These are phyloP conservation scores for Saccharum hybrid DNA, from an alignment of 202 grass and related monocot species.

Conservation along the genomic window DNA sequence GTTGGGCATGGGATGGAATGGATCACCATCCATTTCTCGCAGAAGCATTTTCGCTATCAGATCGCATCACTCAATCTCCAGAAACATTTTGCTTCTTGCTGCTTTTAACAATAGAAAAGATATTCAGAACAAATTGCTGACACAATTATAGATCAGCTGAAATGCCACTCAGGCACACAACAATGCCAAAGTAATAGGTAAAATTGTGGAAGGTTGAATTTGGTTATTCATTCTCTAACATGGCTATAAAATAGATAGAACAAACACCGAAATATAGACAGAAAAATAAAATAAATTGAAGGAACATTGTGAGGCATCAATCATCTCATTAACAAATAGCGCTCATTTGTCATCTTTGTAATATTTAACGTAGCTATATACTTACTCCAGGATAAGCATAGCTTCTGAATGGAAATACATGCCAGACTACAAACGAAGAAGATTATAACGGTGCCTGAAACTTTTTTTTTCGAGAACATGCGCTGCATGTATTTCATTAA, in stretches of 20 bases:
- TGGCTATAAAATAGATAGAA: neutral
- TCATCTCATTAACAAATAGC: neutral
- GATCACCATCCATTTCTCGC: constrained; percentile 51
- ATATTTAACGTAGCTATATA: neutral
- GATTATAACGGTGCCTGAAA: no score
- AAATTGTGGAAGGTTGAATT: neutral
- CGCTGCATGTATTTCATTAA: no score
- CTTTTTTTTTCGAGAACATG: no score
- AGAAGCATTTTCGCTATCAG: constrained; percentile 32
- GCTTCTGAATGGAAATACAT: neutral
- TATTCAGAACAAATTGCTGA: neutral
- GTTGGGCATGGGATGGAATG: constrained; percentile 52
- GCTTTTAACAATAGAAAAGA: neutral
- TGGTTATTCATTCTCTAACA: neutral
- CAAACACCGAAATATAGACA: neutral
- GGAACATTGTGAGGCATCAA: neutral
- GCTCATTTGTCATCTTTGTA: neutral
- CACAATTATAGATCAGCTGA: constrained; percentile 13
- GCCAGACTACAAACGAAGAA: neutral
- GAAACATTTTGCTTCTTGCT: constrained; percentile 29
- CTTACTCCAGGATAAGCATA: neutral
- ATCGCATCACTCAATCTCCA: constrained; percentile 37
- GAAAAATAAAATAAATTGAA: neutral
- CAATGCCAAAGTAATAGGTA: constrained; percentile 6
- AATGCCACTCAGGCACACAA: constrained; percentile 8